Evolutionary conservation across 2,329 filamentous ascomycete species (phyloP), one percentile per base, ranked within the genome.

Genomic region (Lasiodiplodia sp.): DNA sequence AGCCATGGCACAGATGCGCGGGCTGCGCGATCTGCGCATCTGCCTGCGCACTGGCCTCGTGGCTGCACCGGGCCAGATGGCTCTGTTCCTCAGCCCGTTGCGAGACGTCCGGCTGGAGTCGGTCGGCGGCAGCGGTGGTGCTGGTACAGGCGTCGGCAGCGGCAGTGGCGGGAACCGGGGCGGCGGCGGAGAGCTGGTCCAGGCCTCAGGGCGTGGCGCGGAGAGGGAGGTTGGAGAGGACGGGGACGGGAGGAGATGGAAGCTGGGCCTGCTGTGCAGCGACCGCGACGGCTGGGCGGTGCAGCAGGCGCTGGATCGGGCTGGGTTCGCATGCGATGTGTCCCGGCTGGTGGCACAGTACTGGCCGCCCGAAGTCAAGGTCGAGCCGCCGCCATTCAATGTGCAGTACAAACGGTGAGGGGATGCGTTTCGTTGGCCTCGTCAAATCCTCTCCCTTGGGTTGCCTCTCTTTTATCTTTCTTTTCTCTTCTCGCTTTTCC

Each of bases 311-410:
- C 16, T 64, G 44, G 60, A 64, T 18, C 23, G 34, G 25, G 44
- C 60, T 11, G 60, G 60, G 16, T 64, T 64, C 21, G 28, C 14
- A n/a, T 64, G 60, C 60, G 60, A 64, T 37, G 60, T 64, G 18
- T 64, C 60, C 28, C 38, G 44, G 60, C 60, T 64, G 16, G 47
- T 64, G 10, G 60, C 60, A 31, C 44, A 64, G 60, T 52, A 52
- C 31, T 52, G 44, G 60, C 44, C 60, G 16, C 16, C 28, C 6
- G 60, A 47, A 5, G 11, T 52, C 6, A 31, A 52, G n/a, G n/a
- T 52, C n/a, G 47, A 38, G 28, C 60, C 47, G 47, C 60, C 60
- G 44, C 57, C 57, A 1, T 64, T 64, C 31, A 64, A 64, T 5
- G 60, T 64, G n/a, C 60, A 52, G 31, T 64, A 64, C 34, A 12